Base-by-base conservation (phyloP, 306 rosid species). In the Quercus bicolor region DNA sequence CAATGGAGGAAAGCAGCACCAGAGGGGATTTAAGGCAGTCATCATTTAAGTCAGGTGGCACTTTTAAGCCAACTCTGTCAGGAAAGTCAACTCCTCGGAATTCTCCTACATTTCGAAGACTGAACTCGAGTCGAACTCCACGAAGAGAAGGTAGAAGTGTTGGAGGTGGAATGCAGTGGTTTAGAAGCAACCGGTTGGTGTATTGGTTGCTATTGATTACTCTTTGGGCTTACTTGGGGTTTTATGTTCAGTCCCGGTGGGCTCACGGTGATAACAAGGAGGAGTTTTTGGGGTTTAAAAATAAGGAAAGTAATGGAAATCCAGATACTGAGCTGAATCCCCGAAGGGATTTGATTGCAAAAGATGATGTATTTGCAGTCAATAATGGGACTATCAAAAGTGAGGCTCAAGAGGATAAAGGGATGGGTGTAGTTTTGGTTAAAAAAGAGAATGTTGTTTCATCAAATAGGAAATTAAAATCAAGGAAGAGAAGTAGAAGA, bases 151-250 rank as follows among this genome's bases (percentile, higher is more conserved):
- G 75, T 56, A 88, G 85, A 72, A 79, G 84, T 77, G 76, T 85
- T 55, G 53, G 83, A 66, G 79, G 57, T 79, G 83, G 84, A 74
- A 43, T 79, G 31, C 94, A 79, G 61, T 82, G 89, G 87, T 83
- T 88, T 80, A 81, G 91, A 56, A 85, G 88, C 83, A 92, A 94
- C 81, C 87, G 84, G 69, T 57, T 94, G 40, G 54, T 92, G 43
- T 83, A 84, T 53, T 94, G 94, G 97, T 75, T 94, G 82, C 64
- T 94, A 60, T 66, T 94, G 80, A 92, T 94, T 82, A 92, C 97
- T 77, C 91, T 94, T 29, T 94, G 98, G 98, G 85, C 97, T 33
- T 94, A 94, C 84, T 90, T 94, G 84, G 97, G 91, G 45, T 91
- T 92, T 80, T 88, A 81, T 78, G 91, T 90, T 84, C 98, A 89